Percentiles rank a stretch among this genome's conserved stretches.
Conservation (phyloP, 805 yeast genomes). For the Monosporozyma servazzii region DNA sequence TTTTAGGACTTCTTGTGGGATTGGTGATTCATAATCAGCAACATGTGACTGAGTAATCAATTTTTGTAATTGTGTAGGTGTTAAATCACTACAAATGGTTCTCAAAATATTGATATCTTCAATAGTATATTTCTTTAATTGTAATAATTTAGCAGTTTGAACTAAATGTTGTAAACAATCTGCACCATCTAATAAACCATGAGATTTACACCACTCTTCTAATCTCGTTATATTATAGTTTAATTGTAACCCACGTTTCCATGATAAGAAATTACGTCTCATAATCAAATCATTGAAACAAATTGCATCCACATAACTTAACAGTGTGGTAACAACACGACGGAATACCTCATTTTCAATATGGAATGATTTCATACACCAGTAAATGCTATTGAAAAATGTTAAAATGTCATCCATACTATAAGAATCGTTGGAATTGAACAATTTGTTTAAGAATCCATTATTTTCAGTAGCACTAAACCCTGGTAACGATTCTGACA, state of each 20-base stretch:
- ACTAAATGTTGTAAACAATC: slow-evolving; percentile 75
- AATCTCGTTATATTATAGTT: slow-evolving; percentile 92
- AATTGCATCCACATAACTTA: slow-evolving; percentile 80
- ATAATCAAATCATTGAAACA: slow-evolving; percentile 92
- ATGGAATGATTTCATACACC: slow-evolving; percentile 87
- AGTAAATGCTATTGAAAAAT: slow-evolving; percentile 79
- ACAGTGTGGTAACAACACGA: slow-evolving; percentile 73
- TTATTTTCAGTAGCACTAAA: slow-evolving; percentile 77
- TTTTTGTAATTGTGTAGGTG: slow-evolving; percentile 93
- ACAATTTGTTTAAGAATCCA: slow-evolving; percentile 76
- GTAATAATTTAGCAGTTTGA: slow-evolving; percentile 89
- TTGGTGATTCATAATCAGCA: slow-evolving; percentile 92
- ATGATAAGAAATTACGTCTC: slow-evolving; percentile 88
- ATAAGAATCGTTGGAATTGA: slow-evolving; percentile 59
- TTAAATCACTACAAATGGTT: slow-evolving; percentile 89
- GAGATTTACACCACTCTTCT: slow-evolving; percentile 97
- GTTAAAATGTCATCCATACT: slow-evolving; percentile 93
- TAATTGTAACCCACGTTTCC: slow-evolving; percentile 97
- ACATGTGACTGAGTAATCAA: slow-evolving; percentile 79
- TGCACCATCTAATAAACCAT: slow-evolving; percentile 81
- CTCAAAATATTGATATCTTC: slow-evolving; percentile 87
- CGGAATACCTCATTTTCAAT: slow-evolving; percentile 78
- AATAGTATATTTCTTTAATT: slow-evolving; percentile 77
- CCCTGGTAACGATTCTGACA: slow-evolving; percentile 93
- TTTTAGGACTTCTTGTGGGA: slow-evolving; percentile 69